These are phyloP conservation scores for Kazachstania sp. DNA, from an alignment of 1,139 yeast genomes.

Conservation along the genomic window DNA sequence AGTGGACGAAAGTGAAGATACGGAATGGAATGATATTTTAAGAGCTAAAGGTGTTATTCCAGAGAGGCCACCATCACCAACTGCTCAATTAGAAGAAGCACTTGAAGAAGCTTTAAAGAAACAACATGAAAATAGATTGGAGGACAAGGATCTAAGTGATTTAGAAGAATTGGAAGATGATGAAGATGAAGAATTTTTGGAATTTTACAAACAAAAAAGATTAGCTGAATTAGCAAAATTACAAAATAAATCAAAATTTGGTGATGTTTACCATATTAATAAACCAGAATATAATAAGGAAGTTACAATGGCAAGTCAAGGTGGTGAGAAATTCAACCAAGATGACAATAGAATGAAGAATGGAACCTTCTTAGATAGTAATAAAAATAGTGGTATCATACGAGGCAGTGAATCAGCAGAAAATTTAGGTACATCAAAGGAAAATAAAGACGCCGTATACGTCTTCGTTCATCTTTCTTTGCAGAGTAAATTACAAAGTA, in stretches of 20 bases:
- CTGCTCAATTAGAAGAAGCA: conserved; percentile 79
- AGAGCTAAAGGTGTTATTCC: conserved; percentile 89
- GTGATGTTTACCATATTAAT: conserved; percentile 64
- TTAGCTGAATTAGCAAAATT: conserved; percentile 60
- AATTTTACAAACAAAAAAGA: conserved; percentile 66
- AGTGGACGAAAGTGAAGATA: conserved; percentile 92
- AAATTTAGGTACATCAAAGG: too few relatives aligned
- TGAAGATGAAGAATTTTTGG: conserved; percentile 71
- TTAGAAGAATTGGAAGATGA: conserved; percentile 71
- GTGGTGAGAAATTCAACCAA: conserved; percentile 22
- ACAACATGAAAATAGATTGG: conserved; percentile 53
- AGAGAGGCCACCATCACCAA: conserved; percentile 81
- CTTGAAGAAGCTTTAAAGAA: conserved; percentile 69
- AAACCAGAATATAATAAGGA: conserved; percentile 84
- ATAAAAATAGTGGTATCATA: background rate
- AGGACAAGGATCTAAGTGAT: conserved; percentile 67
- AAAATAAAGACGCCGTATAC: conserved; percentile 28
- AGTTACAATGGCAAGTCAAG: conserved; percentile 67
- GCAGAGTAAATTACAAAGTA: conserved; percentile 62
- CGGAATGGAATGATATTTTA: conserved; percentile 96
- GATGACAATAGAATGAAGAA: conserved; percentile 1
- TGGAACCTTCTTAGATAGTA: conserved; percentile 7
- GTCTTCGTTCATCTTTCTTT: conserved; percentile 76
- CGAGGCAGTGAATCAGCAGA: too few relatives aligned
- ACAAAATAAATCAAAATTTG: conserved; percentile 58